Base-by-base conservation (phyloP, 139 green algal genomes). In the Astrephomene gubernaculifera region DNA sequence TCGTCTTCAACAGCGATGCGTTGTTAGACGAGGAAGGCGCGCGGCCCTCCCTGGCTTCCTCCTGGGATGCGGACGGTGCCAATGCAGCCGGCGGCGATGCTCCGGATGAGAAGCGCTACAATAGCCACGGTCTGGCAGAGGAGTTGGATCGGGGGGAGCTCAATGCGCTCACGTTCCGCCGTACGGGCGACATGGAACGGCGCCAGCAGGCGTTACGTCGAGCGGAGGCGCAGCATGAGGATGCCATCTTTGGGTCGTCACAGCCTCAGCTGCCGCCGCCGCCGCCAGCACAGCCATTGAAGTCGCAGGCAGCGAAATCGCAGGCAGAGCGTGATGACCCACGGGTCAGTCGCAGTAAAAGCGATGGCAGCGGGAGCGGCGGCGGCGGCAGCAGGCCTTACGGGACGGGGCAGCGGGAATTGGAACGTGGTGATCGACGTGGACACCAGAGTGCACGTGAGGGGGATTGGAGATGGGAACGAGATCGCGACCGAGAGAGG, bases 1-100 rank as follows among this genome's bases (percentile, higher is more conserved):
- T 81, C 68, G 52, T 64, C 22, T 71, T 86, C 29, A 86, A 80
- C 38, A 74, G n/a, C 0, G 67, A 79, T 1, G 81, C 81, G 1
- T 3, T 19, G 0, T n/a, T 72, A 39, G 81, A 86, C 25, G 69
- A 80, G 53, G 79, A 73, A 29, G 76, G 60, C 33, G 76, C 39
- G 24, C 57, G 75, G 54, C 75, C 75, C 27, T 9, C 57, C 35
- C 38, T 60, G 12, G 2, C 38, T 8, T n/a, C 2, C 21, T 29
- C 27, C 10, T 45, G 24, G 33, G 67, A 35, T 4, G n/a, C 24
- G 29, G 35, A 35, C 24, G 79, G 79, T 29, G 64, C 29, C 41
- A 27, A 31, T n/a, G n/a, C n/a, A n/a, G 33, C 33, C 9, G 33
- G 71, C 25, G 63, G 52, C n/a, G 36, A n/a, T 4, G 43, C 35